Evolutionary conservation across 306 rosid genomes (phyloP).

Genomic region (Cucumis melo): DNA sequence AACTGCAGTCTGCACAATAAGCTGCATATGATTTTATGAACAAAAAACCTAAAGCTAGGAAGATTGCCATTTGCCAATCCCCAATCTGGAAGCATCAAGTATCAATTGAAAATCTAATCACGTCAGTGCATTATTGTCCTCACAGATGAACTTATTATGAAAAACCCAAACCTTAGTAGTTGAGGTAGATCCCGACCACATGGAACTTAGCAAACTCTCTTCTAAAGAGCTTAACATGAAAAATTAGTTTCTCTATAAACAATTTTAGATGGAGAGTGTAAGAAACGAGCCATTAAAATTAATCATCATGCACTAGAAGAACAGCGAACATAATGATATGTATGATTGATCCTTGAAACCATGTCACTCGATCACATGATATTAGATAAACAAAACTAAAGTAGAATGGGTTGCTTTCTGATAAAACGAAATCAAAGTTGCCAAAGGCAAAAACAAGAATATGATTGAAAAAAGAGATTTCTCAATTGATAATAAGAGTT

Average conservation of each 20-base stretch:
- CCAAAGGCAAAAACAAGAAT: neutral
- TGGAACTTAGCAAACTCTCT: neutral
- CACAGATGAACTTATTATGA: neutral
- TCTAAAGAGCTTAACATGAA: neutral
- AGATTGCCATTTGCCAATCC: neutral
- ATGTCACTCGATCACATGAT: neutral
- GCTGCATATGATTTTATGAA: neutral
- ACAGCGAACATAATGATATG: neutral
- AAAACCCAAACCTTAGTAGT: neutral
- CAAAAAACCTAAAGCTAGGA: neutral
- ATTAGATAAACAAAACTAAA: neutral
- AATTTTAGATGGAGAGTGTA: neutral
- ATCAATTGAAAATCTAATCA: neutral
- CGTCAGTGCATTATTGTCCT: neutral
- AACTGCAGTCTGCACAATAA: neutral
- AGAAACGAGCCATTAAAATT: neutral
- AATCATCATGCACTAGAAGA: neutral
- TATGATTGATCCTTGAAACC: neutral
- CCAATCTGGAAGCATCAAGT: neutral
- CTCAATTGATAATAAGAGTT: neutral
- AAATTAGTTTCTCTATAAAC: neutral
- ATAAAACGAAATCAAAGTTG: neutral
- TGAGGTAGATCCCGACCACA: neutral
- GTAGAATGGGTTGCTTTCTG: neutral
- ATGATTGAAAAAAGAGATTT: neutral